Percentiles rank a stretch among this genome's conserved stretches.
phyloP scores from a whole-genome alignment of 2,329 filamentous ascomycete genomes.

The Epichloe sp. region DNA sequence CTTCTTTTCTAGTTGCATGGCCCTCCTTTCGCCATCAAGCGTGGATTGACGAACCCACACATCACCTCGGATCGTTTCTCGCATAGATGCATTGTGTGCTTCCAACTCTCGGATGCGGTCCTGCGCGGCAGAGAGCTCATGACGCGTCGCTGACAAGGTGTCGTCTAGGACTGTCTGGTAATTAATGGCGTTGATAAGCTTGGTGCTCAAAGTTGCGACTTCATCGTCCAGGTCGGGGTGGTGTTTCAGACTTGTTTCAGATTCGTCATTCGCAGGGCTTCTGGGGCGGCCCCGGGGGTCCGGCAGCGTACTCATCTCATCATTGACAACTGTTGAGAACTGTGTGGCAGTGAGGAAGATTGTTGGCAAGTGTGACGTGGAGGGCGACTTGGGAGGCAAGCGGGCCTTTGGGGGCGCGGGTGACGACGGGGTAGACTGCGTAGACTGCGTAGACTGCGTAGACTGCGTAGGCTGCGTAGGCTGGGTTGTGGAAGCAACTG shows the following conservation, averaged over 20 bases:
- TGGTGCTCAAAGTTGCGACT: conserved; percentile 82
- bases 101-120: conserved; percentile 59
- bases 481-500: conserved; percentile 30
- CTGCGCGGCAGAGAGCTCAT: conserved; percentile 65
- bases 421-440: conserved; percentile 14
- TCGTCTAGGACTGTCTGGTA: conserved; percentile 89
- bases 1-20: conserved; percentile 46
- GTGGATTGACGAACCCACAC: conserved; percentile 63
- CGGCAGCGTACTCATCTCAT: conserved; percentile 57
- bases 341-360: conserved; percentile 26
- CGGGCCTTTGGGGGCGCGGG: conserved; percentile 19
- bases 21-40: conserved; percentile 58
- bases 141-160: conserved; percentile 64
- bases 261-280: conserved; percentile 28
- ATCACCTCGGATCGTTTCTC: conserved; percentile 60
- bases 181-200: conserved; percentile 95
- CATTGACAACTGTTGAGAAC: conserved; percentile 30
- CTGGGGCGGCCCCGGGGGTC: conserved; percentile 43
- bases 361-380: conserved; percentile 23
- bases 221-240: conserved; percentile 53
- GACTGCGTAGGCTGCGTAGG: conserved; percentile 8
- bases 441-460: conserved; percentile 10
- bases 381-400: conserved; percentile 25
- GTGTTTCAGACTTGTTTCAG: conserved; percentile 22
- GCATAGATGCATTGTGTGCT: conserved; percentile 48